phyloP scores from a whole-genome alignment of 257 asterid species.

The Ehretia macrophylla region DNA sequence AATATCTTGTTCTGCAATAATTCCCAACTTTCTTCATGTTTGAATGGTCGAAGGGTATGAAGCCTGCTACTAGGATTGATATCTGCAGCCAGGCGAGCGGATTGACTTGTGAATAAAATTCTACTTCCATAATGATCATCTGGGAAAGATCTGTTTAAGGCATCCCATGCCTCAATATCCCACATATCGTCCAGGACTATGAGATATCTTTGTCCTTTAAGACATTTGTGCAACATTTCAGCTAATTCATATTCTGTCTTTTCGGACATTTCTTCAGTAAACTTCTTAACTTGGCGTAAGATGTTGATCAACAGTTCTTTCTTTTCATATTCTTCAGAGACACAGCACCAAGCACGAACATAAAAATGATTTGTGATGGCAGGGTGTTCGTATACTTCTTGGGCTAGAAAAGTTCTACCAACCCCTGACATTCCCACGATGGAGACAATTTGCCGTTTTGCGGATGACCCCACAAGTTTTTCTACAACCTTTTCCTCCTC shows the following conservation, averaged over 20 bases:
- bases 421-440: not conserved
- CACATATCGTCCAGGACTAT: slow-evolving; percentile 26
- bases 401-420: not conserved
- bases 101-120: slow-evolving; percentile 13
- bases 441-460: not conserved
- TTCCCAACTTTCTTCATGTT: slow-evolving; percentile 13
- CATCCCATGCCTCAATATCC: slow-evolving; percentile 13
- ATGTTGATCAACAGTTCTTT: not conserved
- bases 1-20: slow-evolving; percentile 13
- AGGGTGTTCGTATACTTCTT: slow-evolving; percentile 1
- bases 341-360: slow-evolving; percentile 11
- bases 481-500: not conserved
- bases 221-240: not conserved
- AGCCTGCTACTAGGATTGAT: not conserved
- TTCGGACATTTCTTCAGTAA: not conserved
- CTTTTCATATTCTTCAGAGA: not conserved
- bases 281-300: not conserved
- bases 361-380: not conserved
- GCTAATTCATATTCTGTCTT: slow-evolving; percentile 4
- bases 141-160: slow-evolving; percentile 7
- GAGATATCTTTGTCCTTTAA: slow-evolving; percentile 11
- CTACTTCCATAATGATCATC: slow-evolving; percentile 2
- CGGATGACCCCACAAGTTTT: not conserved
- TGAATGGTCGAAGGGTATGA: not conserved
- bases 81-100: not conserved